Conservation (phyloP, 2,329 filamentous ascomycete species). For the Sclerotinia spermophila region DNA sequence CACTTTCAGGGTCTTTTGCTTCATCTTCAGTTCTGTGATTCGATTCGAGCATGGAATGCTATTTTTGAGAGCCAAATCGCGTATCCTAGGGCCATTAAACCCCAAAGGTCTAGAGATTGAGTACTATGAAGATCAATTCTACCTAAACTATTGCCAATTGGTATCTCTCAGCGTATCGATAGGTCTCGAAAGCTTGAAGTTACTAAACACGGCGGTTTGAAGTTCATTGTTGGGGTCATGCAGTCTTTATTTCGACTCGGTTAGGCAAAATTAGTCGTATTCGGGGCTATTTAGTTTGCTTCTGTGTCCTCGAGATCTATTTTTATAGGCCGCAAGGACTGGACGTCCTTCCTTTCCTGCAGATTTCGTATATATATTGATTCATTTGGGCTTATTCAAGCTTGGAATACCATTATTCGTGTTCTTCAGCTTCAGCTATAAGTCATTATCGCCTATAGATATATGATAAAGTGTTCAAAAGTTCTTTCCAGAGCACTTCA, state of each 20-base stretch:
- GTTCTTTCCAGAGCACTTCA: neutral
- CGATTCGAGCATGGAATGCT: too few species aligned
- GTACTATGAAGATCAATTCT: too few species aligned
- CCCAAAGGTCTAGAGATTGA: too few species aligned
- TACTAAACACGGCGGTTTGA: neutral
- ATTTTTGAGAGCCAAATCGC: too few species aligned
- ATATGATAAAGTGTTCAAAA: neutral
- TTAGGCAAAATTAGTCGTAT: neutral
- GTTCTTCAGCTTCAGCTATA: neutral
- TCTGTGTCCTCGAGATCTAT: too few species aligned
- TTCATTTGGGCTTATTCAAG: neutral
- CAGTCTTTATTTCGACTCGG: neutral
- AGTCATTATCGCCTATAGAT: neutral
- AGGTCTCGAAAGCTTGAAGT: too few species aligned
- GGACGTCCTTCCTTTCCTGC: neutral
- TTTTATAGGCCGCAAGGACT: neutral
- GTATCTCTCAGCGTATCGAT: too few species aligned
- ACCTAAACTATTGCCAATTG: neutral
- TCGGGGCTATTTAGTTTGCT: accelerated
- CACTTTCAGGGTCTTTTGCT: too few species aligned
- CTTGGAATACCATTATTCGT: neutral
- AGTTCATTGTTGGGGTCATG: neutral
- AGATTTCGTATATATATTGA: neutral
- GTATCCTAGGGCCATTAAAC: too few species aligned
- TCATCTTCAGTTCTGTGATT: too few species aligned